Conservation (phyloP, 208 protist genomes). For the Trypanosoma grayi region DNA sequence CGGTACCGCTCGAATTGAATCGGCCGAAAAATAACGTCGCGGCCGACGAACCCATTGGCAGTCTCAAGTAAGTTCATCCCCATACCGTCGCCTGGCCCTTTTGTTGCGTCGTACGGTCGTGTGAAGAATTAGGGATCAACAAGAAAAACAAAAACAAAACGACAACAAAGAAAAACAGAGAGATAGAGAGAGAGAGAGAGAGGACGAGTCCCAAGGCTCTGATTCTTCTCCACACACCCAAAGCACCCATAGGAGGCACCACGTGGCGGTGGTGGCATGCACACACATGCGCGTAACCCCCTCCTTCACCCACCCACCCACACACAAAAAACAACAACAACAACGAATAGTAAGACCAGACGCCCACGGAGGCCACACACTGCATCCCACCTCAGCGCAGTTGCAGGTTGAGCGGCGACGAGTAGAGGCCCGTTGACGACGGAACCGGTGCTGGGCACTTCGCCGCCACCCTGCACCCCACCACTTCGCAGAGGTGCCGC, state of each 20-base stretch:
- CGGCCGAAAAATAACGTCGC: slow-evolving; percentile 60
- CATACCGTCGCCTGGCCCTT: no score
- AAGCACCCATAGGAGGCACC: no score
- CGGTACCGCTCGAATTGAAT: slow-evolving; percentile 86
- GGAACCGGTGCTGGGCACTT: slow-evolving; percentile 6
- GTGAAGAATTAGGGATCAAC: no score
- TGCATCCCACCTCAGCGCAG: not conserved
- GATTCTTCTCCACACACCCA: no score
- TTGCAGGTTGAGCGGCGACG: not conserved
- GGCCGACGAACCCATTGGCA: slow-evolving; percentile 49
- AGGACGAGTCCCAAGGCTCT: no score
- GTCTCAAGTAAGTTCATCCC: slow-evolving; percentile 52
- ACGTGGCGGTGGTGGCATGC: no score
- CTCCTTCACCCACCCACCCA: slow-evolving; percentile 35
- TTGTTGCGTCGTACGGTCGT: no score
- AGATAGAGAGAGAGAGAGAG: no score
- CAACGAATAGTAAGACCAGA: not conserved
- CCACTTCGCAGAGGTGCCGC: not conserved
- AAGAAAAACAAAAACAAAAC: no score
- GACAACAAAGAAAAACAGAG: no score
- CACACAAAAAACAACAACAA: not conserved
- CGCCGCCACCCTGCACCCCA: not conserved
- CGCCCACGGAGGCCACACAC: no score
- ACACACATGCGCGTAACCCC: no score
- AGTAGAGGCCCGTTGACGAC: not conserved